Conservation (phyloP, 331 rosid species). For the Spiraea crenata region DNA sequence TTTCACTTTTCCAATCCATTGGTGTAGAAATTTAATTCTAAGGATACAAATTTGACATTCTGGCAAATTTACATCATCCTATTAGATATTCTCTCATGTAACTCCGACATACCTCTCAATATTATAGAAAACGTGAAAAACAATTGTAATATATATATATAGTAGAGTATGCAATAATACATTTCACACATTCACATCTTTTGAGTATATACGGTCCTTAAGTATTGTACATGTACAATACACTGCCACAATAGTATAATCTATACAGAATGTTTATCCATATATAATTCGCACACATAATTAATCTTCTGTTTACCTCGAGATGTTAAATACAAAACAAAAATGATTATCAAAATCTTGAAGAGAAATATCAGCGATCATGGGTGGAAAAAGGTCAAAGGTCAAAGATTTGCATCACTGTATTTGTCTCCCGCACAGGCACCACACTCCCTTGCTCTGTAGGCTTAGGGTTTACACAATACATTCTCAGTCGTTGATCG, state of each 20-base stretch:
- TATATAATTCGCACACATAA: neutral
- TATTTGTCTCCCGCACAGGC: conserved; percentile 64
- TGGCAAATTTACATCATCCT: too few relatives aligned
- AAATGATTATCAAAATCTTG: too few relatives aligned
- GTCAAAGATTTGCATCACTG: conserved; percentile 83
- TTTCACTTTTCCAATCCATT: too few relatives aligned
- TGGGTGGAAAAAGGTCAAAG: conserved; percentile 43
- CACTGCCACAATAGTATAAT: neutral
- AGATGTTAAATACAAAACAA: conserved; percentile 58
- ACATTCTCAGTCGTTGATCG: neutral
- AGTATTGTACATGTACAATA: too few relatives aligned
- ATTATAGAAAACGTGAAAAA: too few relatives aligned
- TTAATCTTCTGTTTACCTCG: conserved; percentile 35
- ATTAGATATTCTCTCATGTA: too few relatives aligned
- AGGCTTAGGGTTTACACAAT: neutral
- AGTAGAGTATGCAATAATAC: too few relatives aligned
- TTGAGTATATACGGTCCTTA: neutral
- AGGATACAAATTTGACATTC: too few relatives aligned
- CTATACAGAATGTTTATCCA: neutral
- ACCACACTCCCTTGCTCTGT: conserved; percentile 23
- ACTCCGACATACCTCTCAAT: too few relatives aligned
- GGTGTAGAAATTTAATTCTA: too few relatives aligned
- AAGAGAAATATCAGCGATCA: too few relatives aligned
- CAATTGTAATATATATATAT: too few relatives aligned
- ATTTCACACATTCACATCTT: neutral